Evolutionary conservation across 2,329 filamentous ascomycete genomes (phyloP).

Genomic region (Colletotrichum godetiae): DNA sequence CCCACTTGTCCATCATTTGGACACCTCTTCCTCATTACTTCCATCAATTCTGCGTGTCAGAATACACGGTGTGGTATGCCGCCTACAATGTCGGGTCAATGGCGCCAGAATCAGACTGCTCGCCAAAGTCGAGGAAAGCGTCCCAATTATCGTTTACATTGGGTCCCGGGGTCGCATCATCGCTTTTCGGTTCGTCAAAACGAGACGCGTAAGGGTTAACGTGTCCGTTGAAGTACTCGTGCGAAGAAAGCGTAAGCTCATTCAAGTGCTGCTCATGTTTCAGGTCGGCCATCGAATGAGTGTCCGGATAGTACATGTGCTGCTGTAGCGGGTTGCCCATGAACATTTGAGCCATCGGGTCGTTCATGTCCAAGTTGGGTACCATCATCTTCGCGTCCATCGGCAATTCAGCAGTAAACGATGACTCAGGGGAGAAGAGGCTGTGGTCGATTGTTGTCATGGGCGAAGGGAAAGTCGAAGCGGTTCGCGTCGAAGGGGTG

Average conservation of each 20-base stretch:
- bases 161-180: constrained; percentile 9
- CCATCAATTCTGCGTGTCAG: constrained; percentile 8
- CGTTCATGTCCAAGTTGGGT: constrained; percentile 45
- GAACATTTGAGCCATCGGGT: constrained; percentile 36
- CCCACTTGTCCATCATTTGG: constrained; percentile 26
- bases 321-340: constrained; percentile 30
- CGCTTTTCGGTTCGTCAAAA: background rate
- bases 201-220: constrained; percentile 28
- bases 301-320: constrained; percentile 16
- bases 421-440: constrained; percentile 44
- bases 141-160: constrained; percentile 20
- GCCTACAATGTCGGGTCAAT: constrained; percentile 23
- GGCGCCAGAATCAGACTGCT: constrained; percentile 15
- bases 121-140: constrained; percentile 37
- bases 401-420: constrained; percentile 56
- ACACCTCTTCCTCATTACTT: constrained; percentile 41
- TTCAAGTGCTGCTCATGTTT: constrained; percentile 12
- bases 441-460: constrained; percentile 38
- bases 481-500: constrained; percentile 35
- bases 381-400: constrained; percentile 56
- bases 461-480: constrained; percentile 41
- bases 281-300: constrained; percentile 13
- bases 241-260: constrained; percentile 1
- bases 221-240: constrained; percentile 26
- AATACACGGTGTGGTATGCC: background rate